Percentiles rank a stretch among this genome's conserved stretches.
Conservation (phyloP, 2,329 filamentous ascomycete genomes). For the Harringtonia aguacate region DNA sequence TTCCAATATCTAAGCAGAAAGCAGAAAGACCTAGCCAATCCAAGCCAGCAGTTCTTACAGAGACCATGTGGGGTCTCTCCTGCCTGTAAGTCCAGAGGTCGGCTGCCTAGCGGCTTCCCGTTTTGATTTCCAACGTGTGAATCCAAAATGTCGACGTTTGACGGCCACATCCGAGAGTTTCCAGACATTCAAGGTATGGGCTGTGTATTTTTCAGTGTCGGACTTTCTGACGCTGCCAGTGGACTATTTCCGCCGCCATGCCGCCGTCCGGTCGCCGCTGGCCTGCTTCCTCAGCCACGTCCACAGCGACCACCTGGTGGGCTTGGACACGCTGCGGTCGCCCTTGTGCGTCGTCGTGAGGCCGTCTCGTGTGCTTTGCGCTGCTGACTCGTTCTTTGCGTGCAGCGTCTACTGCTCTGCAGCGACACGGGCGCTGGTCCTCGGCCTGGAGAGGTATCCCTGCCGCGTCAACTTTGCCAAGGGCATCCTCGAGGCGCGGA, state of each 20-base stretch:
- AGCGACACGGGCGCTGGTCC: slow-evolving; percentile 68
- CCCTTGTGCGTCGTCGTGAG: slow-evolving; percentile 49
- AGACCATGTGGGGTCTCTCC: no score
- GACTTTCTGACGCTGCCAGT: slow-evolving; percentile 35
- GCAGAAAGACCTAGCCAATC: no score
- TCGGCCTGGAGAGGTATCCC: slow-evolving; percentile 68
- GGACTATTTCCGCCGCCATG: slow-evolving; percentile 64
- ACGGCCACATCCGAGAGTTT: slow-evolving; percentile 7
- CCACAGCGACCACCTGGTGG: slow-evolving; percentile 79
- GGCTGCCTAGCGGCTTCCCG: no score
- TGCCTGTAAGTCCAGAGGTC: no score
- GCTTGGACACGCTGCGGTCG: slow-evolving; percentile 64
- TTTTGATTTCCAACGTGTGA: neutral
- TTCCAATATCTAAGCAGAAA: no score
- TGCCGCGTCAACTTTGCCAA: slow-evolving; percentile 73
- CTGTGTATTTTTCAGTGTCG: slow-evolving; percentile 3
- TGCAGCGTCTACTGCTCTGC: slow-evolving; percentile 73
- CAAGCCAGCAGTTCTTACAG: no score
- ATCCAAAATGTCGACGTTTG: slow-evolving; percentile 8
- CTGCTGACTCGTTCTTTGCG: neutral
- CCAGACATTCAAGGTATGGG: slow-evolving; percentile 8
- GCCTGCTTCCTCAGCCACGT: slow-evolving; percentile 89
- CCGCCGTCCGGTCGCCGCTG: slow-evolving; percentile 48
- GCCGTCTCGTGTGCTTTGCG: neutral
- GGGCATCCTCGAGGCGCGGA: slow-evolving; percentile 63